Percentiles rank a stretch among this genome's conserved stretches.
Evolutionary conservation across 2,329 filamentous ascomycete genomes (phyloP).

Genomic region (Cordyceps cicadae): DNA sequence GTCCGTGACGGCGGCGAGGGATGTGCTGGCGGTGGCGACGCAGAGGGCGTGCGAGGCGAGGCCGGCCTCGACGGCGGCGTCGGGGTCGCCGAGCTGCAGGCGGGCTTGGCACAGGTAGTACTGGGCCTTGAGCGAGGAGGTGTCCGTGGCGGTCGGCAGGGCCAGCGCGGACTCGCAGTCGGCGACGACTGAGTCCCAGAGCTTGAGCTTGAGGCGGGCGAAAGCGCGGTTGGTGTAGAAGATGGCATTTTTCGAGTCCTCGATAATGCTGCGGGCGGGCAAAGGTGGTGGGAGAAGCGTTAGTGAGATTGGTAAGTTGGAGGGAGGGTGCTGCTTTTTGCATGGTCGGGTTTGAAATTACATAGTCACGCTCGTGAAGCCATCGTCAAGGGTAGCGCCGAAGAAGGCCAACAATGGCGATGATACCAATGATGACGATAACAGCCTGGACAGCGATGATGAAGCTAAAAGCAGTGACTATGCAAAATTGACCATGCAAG

Average conservation of each 20-base stretch:
- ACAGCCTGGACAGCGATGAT: too few species aligned
- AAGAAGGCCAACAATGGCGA: too few species aligned
- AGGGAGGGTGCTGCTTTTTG: neutral
- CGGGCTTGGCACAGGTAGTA: conserved; percentile 81
- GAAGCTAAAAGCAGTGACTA: too few species aligned
- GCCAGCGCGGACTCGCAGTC: conserved; percentile 72
- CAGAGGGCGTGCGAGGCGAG: conserved; percentile 66
- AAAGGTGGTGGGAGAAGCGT: neutral
- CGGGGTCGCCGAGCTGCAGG: conserved; percentile 53
- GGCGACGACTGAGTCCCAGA: conserved; percentile 65
- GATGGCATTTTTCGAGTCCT: conserved; percentile 66
- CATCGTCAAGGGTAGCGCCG: too few species aligned
- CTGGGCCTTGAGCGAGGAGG: conserved; percentile 64
- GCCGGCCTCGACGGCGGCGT: conserved; percentile 64
- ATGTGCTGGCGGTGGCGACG: conserved; percentile 52
- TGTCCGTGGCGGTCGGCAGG: conserved; percentile 39
- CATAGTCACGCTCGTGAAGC: too few species aligned
- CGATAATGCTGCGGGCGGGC: conserved; percentile 52
- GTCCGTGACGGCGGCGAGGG: conserved; percentile 61
- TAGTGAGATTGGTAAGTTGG: neutral
- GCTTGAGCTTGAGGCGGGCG: conserved; percentile 63
- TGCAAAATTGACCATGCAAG: too few species aligned
- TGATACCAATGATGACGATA: too few species aligned
- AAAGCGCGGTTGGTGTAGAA: conserved; percentile 89
- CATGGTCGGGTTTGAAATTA: too few species aligned